Base-by-base conservation (phyloP, 2,329 filamentous ascomycete genomes). In the Verticillium zaregamsianum region DNA sequence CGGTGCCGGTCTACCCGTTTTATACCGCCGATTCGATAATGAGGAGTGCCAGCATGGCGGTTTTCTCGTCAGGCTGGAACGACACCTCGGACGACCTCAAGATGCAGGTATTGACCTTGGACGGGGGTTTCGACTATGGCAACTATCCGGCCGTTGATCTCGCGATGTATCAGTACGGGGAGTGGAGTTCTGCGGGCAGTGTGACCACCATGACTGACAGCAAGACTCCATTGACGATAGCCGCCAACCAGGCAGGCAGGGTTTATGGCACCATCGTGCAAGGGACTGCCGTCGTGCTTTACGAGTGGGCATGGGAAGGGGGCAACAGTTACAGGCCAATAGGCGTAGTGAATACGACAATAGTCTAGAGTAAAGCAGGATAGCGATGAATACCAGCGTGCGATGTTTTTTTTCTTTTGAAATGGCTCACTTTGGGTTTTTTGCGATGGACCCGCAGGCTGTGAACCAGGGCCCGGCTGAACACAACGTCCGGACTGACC, bases 301-400 rank as follows among this genome's bases (percentile, higher is more conserved):
- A 62, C 5, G 63, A 64, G 32, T 65, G 63, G 63, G 58, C 61
- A 59, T 65, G 63, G 63, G 62, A 52, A 17, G 62, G 60, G n/a
- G 63, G 62, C n/a, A 65, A 54, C n/a, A 64, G 59, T 14, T 65
- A 65, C 33, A 59, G 59, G 31, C 63, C 61, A 23, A 58, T 65
- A 6, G 63, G 63, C 17, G 58, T 57, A 17, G 40, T 64, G 17
- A 57, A 65, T 2, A 63, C 60, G 12, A 56, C 55, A 25, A 12
- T 49, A 12, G n/a, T n/a, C 11, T 14, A 23, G n/a, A 14, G 23
- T 49, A 49, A n/a, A 40, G 14, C 33, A 35, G 33, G 37, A 40
- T 40, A 11, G 11, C 35, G 37, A 17, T 15, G 3, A n/a, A 40
- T 40, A 40, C 37, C 15, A 40, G 17, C 37, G 14, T 15, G 37